Evolutionary conservation across 2,329 filamentous ascomycete species (phyloP), one percentile per base, ranked within the genome.

Genomic region (Phialophora macrospora): DNA sequence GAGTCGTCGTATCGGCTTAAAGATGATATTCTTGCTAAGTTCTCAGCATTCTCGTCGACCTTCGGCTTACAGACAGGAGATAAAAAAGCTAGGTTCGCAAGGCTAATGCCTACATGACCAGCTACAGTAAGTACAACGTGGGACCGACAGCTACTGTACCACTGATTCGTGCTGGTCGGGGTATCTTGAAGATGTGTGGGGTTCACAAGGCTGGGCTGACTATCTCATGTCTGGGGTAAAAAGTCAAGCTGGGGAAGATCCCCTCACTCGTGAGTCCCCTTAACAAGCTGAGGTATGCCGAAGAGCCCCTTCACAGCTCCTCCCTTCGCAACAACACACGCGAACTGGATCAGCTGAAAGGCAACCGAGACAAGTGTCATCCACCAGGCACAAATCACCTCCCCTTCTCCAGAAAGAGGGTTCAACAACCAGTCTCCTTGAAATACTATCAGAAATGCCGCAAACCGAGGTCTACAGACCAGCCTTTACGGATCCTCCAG

Each of bases 401-500:
- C 48, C 24, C 46, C 20, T 49, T 7, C 24, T 22, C 8, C 46
- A 49, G 48, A 12, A 17, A 44, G 14, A 2, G 38, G n/a, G 38
- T n/a, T 11, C 38, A 44, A n/a, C 17, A n/a, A 4, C 38, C 38
- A 44, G 20, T 26, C 48, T 24, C 20, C 9, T 51, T 17, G 20
- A 32, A 32, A 9, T 55, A 26, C 24, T 12, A 20, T 14, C 58
- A 24, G n/a, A 49, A 46, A 63, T 63, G 55, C 20, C 46, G 30
- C 24, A 34, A 41, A 26, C 61, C 41, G 60, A 63, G 52, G 60
- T 63, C 41, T 63, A 58, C 24, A 55, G 28, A 34, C 38, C 44
- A 17, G 55, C 61, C 2, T 63, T 63, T 24, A 58, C 54, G 28
- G 55, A 51, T 24, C 61, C 61, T 28, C 61, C 61, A 41, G 61